Percentiles rank a stretch among this genome's conserved stretches.
phyloP scores from a whole-genome alignment of 192 early-diverging fungal species.

The Borealophlyctis nickersoniae region DNA sequence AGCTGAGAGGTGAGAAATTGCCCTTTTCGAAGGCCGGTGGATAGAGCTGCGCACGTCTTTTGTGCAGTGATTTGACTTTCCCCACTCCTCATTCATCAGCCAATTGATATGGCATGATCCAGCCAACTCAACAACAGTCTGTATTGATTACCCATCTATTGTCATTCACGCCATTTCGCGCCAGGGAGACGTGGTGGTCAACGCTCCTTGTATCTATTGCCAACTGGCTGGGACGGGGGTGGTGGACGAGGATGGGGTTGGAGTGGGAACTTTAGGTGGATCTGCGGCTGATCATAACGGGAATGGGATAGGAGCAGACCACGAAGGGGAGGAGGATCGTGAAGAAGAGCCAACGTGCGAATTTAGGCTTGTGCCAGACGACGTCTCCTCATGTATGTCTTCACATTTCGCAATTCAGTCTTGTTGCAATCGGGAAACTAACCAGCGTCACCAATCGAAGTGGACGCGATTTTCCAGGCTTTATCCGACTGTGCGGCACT shows the following conservation, averaged over 20 bases:
- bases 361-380: slow-evolving; percentile 58
- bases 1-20: slow-evolving; percentile 41
- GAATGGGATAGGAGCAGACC: neutral
- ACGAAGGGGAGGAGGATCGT: slow-evolving; percentile 35
- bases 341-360: slow-evolving; percentile 50
- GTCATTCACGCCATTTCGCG: slow-evolving; percentile 71
- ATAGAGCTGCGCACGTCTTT: neutral
- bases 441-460: too few species aligned
- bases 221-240: slow-evolving; percentile 50
- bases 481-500: slow-evolving; percentile 64
- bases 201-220: slow-evolving; percentile 60
- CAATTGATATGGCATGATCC: slow-evolving; percentile 54
- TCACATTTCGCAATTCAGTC: too few species aligned
- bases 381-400: slow-evolving; percentile 52
- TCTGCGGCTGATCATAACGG: neutral
- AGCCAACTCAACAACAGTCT: slow-evolving; percentile 39
- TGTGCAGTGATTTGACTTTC: neutral
- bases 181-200: slow-evolving; percentile 18
- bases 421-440: too few species aligned
- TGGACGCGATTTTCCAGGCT: slow-evolving; percentile 65
- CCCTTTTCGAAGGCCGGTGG: neutral
- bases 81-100: slow-evolving; percentile 18
- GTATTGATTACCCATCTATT: slow-evolving; percentile 63
- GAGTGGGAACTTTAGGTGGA: too few species aligned
- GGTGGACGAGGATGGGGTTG: slow-evolving; percentile 25